Base-by-base conservation (phyloP, 2,329 filamentous ascomycete species). In the Cladosporium halotolerans region DNA sequence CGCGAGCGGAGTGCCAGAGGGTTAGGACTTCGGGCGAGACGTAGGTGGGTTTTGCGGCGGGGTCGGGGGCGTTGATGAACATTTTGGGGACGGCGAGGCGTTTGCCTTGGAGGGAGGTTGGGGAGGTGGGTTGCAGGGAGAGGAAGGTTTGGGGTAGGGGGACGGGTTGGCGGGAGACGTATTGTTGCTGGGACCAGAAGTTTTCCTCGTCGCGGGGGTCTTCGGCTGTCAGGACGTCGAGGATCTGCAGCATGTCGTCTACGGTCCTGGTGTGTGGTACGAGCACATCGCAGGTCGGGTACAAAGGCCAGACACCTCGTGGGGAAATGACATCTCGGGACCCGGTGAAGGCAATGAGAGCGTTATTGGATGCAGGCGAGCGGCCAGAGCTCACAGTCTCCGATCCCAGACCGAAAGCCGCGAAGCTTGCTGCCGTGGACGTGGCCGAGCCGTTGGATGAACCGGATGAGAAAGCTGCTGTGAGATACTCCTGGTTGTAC, bases 321-420 rank as follows among this genome's bases (percentile, higher is more conserved):
- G 75, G 72, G 2, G 78, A 75, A 13, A 83, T 67, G 0, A 78
- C 56, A 0, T 78, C 77, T 38, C 76, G 70, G 0, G 78, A 81
- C 0, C 80, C 79, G 0, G 80, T 79, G 52, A 82, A 82, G 0
- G 74, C 78, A 0, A 82, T 70, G 2, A 82, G 63, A 0, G 70
- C 76, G 59, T 82, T 82, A 57, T 82, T 82, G 0, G 75, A 79
- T 1, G 79, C 79, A 0, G 79, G 80, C 2, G 76, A 76, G 2
- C 80, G 70, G 0, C 80, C 80, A 0, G 77, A 80, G 0, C 76
- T 79, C 0, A 82, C 76, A 0, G 79, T 80, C 62, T 83, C 80
- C 2, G 71, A 73, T 0, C 74, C 80, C 51, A 82, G 68, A 0
- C 76, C 79, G 55, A 83, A 82, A 0, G 71, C 72, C 6, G 73